These are phyloP conservation scores for Thielaviopsis cerberus DNA, from an alignment of 2,329 filamentous ascomycete genomes.

Conservation along the genomic window DNA sequence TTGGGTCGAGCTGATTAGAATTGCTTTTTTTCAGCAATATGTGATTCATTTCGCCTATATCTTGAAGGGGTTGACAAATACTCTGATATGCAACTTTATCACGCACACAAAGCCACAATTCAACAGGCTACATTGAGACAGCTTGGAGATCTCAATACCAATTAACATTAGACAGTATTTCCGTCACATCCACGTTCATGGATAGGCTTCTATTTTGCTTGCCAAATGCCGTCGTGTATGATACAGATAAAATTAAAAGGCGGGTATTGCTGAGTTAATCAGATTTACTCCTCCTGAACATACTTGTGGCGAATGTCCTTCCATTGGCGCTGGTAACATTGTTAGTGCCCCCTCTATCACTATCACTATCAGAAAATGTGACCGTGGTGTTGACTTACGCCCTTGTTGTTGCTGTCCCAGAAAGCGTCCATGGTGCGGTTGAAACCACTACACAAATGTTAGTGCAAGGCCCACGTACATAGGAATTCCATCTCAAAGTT, in stretches of 20 bases:
- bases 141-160: too few relatives aligned
- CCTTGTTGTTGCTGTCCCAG: slow-evolving; percentile 82
- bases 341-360: neutral
- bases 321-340: slow-evolving; percentile 67
- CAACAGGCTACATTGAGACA: too few relatives aligned
- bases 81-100: too few relatives aligned
- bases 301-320: slow-evolving; percentile 95
- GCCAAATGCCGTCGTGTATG: neutral
- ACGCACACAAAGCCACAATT: too few relatives aligned
- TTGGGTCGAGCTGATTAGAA: too few relatives aligned
- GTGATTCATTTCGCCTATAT: too few relatives aligned
- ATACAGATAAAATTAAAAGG: neutral
- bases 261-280: neutral
- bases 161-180: neutral
- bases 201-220: neutral
- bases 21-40: too few relatives aligned
- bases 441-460: slow-evolving; percentile 44
- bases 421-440: slow-evolving; percentile 65
- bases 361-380: neutral
- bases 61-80: too few relatives aligned
- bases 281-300: slow-evolving; percentile 43
- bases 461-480: neutral
- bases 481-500: too few relatives aligned
- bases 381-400: slow-evolving; percentile 49
- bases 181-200: neutral